Conservation (phyloP, 2,329 filamentous ascomycete genomes). For the Ramichloridium luteum region DNA sequence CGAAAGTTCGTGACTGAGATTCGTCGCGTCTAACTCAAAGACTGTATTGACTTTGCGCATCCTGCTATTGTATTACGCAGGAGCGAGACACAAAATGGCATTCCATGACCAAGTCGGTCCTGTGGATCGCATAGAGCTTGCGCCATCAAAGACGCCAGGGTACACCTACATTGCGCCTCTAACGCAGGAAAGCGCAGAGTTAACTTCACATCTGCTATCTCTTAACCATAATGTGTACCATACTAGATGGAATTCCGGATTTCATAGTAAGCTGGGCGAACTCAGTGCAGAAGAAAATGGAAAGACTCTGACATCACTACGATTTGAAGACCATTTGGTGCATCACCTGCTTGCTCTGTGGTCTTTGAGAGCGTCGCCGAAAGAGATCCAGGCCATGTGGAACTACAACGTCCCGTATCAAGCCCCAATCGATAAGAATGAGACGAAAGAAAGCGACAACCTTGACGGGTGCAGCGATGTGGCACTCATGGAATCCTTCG, state of each 20-base stretch:
- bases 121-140: no score
- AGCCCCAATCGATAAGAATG: constrained; percentile 3
- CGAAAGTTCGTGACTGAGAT: no score
- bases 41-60: no score
- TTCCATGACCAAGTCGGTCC: constrained; percentile 1
- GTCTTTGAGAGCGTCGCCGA: constrained; percentile 2
- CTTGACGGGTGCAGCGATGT: no score
- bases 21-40: no score
- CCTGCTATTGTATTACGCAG: no score
- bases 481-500: no score
- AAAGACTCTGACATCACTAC: no score
- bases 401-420: constrained; percentile 5
- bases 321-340: constrained; percentile 3
- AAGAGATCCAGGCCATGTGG: constrained; percentile 4
- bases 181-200: constrained; percentile 1
- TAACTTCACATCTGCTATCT: constrained; percentile 2
- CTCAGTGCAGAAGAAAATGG: no score
- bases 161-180: constrained; percentile 1
- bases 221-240: constrained; percentile 3
- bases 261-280: no score
- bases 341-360: constrained; percentile 4
- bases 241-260: constrained; percentile 4
- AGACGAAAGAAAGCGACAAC: constrained; percentile 1
- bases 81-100: constrained; percentile 4
- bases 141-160: constrained; percentile 4